A percentile compares a stretch with the other conserved stretches of the same genome.
Conservation (phyloP, 2,329 filamentous ascomycete genomes). For the Pseudophaeomoniella oleicola region DNA sequence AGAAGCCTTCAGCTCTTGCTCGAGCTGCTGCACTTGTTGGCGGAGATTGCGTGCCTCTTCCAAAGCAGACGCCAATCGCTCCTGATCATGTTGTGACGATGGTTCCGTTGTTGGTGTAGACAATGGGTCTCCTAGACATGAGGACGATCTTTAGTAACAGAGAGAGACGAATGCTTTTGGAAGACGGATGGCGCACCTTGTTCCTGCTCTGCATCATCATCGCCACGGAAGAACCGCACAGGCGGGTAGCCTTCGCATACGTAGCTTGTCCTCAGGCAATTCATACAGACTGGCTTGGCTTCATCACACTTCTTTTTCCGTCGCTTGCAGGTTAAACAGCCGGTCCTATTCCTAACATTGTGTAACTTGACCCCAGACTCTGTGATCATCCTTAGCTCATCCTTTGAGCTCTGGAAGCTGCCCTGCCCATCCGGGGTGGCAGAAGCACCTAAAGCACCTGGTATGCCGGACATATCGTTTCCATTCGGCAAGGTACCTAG, state of each 20-base stretch:
- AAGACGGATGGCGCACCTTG: background rate
- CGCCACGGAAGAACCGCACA: background rate
- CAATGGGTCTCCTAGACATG: background rate
- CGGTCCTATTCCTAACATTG: constrained; percentile 12
- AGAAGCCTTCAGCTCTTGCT: background rate
- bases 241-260: background rate
- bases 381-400: background rate
- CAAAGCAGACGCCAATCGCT: background rate
- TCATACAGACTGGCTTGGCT: constrained; percentile 23
- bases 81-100: background rate
- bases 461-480: background rate
- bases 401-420: background rate
- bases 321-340: constrained; percentile 17
- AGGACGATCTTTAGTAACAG: background rate
- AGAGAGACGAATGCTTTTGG: background rate
- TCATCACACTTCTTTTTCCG: constrained; percentile 25
- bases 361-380: background rate
- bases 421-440: background rate
- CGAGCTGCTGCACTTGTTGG: background rate
- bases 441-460: background rate
- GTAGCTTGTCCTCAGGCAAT: constrained; percentile 2
- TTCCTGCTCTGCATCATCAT: background rate
- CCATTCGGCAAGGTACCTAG: background rate
- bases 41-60: background rate
- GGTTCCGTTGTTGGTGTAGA: background rate